These are phyloP conservation scores for Pyricularia grisea DNA, from an alignment of 2,329 filamentous ascomycete species.

Conservation along the genomic window DNA sequence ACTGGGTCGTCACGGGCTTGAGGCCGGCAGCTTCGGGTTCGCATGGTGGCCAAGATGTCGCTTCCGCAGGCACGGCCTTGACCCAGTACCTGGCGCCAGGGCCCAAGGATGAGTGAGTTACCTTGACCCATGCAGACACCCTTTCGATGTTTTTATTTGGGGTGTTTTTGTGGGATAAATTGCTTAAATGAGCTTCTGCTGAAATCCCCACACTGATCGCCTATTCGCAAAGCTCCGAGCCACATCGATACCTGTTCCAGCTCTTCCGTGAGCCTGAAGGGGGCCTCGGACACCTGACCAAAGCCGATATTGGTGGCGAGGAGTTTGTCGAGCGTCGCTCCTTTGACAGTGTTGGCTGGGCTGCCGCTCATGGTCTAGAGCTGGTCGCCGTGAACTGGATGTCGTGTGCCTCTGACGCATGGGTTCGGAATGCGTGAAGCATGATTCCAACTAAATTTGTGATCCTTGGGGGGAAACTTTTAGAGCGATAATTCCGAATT, in stretches of 20 bases:
- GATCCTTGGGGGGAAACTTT: not conserved
- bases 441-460: not conserved
- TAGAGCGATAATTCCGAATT: not conserved
- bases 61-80: conserved; percentile 13
- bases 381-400: conserved; percentile 36
- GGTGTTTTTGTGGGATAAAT: not conserved
- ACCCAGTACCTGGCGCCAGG: conserved; percentile 34
- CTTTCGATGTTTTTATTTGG: not conserved
- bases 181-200: not conserved
- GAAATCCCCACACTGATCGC: not conserved
- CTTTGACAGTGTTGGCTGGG: conserved; percentile 29
- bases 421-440: conserved; percentile 16
- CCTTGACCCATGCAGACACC: not conserved
- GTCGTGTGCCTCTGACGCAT: conserved; percentile 33
- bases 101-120: conserved; percentile 34
- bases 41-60: conserved; percentile 17
- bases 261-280: conserved; percentile 29
- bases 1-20: conserved; percentile 38
- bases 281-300: conserved; percentile 16
- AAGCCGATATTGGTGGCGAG: conserved; percentile 34
- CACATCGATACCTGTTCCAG: conserved; percentile 37
- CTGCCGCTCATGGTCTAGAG: conserved; percentile 24
- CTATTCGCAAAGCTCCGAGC: conserved; percentile 24
- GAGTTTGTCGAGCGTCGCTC: conserved; percentile 34
- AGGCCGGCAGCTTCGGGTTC: conserved; percentile 15